Evolutionary conservation across 2,329 filamentous ascomycete genomes (phyloP), one percentile per base, ranked within the genome.

Genomic region (Colletotrichum sp.): DNA sequence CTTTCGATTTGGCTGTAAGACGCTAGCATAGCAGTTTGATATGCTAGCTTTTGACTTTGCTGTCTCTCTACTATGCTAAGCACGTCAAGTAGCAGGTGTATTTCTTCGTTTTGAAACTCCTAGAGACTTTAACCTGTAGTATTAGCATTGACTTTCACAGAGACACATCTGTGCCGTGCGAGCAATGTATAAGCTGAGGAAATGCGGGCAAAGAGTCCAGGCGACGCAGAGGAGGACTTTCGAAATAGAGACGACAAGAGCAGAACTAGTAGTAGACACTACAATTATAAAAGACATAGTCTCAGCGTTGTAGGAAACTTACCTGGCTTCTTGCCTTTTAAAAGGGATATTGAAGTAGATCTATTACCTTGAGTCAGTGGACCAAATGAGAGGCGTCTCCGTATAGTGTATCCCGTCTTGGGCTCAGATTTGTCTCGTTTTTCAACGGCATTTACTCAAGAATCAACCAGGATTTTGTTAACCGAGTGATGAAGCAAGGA

Each of bases 91-190:
- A 44, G 8, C 16, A n/a, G 39, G 1, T n/a, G 18, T 3, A 10
- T 3, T 10, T 44, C 2, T n/a, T 0, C 18, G 39, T 10, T 44
- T 10, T 6, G 0, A 18, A 9, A 10, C 8, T 3, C 1, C 18
- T 44, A 0, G 16, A n/a, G 8, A 9, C 8, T 44, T 0, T 44
- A 18, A 44, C 0, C 16, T n/a, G 16, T n/a, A n/a, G 39, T 0
- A n/a, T 44, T n/a, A n/a, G 39, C 8, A 10, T n/a, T 2, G 0
- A 44, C 1, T 18, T n/a, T n/a, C 18, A n/a, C 2, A 44, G 1
- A 44, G 39, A 10, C 36, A 44, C 16, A 8, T 44, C 8, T 6
- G 8, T 44, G 39, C 1, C 8, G 16, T 44, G 16, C 2, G 39
- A 44, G 5, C 3, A 9, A 16, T 39, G 7, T 18, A 39, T 4